These are phyloP conservation scores for Dendrocalamus latiflorus DNA, from an alignment of 202 grass and related monocot species.

Conservation along the genomic window DNA sequence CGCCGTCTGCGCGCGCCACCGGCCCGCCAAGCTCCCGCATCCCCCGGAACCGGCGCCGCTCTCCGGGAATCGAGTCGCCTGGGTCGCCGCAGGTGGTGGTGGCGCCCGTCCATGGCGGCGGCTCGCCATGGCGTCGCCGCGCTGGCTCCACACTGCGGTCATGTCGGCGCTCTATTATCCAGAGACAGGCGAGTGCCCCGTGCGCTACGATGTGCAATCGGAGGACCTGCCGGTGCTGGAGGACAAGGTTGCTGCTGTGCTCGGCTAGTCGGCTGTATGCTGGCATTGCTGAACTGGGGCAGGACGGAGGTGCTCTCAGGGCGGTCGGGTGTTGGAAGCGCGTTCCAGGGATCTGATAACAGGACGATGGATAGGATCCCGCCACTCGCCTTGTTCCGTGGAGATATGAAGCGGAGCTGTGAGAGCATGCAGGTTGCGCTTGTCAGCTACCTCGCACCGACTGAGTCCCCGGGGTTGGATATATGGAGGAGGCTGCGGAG, in stretches of 20 bases:
- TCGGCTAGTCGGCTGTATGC: slow-evolving; percentile 91
- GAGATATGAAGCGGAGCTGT: slow-evolving; percentile 92
- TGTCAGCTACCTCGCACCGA: no score
- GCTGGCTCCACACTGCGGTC: no score
- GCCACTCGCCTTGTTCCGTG: slow-evolving; percentile 74
- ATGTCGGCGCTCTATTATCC: slow-evolving; percentile 90
- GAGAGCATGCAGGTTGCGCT: no score
- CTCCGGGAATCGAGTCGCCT: no score
- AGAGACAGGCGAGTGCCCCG: slow-evolving; percentile 74
- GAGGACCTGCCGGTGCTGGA: slow-evolving; percentile 72
- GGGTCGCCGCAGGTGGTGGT: no score
- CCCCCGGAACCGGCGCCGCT: no score
- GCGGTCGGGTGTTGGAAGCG: slow-evolving; percentile 35
- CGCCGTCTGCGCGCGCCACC: no score
- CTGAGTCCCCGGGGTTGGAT: no score
- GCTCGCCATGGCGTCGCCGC: no score
- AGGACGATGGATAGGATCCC: slow-evolving; percentile 60
- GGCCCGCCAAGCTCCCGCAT: no score
- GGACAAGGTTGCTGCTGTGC: slow-evolving; percentile 79
- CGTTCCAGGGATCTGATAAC: slow-evolving; percentile 43
- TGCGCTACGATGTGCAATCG: slow-evolving; percentile 58
- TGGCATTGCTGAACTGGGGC: slow-evolving; percentile 67
- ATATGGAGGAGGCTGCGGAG: no score
- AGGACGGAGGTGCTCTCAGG: slow-evolving; percentile 78
- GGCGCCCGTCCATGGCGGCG: no score